Evolutionary conservation across 805 yeast genomes (phyloP).

Genomic region (Metschnikowia aberdeeniae): DNA sequence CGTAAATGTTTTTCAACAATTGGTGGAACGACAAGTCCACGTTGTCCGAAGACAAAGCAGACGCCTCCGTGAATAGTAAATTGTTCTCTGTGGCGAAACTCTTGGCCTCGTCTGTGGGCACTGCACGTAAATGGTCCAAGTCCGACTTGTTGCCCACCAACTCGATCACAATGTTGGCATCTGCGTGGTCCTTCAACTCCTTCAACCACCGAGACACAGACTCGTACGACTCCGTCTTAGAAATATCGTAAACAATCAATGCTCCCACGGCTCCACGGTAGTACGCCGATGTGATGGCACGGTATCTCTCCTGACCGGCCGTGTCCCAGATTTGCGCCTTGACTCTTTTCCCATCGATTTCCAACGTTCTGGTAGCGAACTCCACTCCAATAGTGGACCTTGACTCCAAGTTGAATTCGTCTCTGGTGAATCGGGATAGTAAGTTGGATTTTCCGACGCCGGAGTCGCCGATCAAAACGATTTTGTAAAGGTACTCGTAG

Average conservation of each 20-base stretch:
- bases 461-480: constrained; percentile 94
- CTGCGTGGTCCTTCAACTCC: constrained; percentile 87
- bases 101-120: constrained; percentile 96
- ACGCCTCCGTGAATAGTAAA: constrained; percentile 90
- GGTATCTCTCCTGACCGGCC: constrained; percentile 97
- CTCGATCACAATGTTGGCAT: constrained; percentile 92
- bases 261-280: constrained; percentile 99
- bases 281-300: constrained; percentile 96
- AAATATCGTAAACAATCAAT: constrained; percentile 88
- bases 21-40: constrained; percentile 94
- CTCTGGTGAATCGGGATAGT: constrained; percentile 88
- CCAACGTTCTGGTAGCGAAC: constrained; percentile 93
- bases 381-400: constrained; percentile 97
- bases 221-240: constrained; percentile 84
- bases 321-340: constrained; percentile 98
- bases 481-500: constrained; percentile 88
- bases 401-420: constrained; percentile 91
- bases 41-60: constrained; percentile 90
- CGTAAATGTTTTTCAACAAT: constrained; percentile 86
- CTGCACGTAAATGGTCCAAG: constrained; percentile 88
- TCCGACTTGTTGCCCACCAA: constrained; percentile 91
- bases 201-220: constrained; percentile 85
- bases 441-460: constrained; percentile 97
- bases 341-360: constrained; percentile 76
- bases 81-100: constrained; percentile 91